These are phyloP conservation scores for Leccinum disarticulatum DNA, from an alignment of 768 basidiomycete genomes.

Conservation along the genomic window DNA sequence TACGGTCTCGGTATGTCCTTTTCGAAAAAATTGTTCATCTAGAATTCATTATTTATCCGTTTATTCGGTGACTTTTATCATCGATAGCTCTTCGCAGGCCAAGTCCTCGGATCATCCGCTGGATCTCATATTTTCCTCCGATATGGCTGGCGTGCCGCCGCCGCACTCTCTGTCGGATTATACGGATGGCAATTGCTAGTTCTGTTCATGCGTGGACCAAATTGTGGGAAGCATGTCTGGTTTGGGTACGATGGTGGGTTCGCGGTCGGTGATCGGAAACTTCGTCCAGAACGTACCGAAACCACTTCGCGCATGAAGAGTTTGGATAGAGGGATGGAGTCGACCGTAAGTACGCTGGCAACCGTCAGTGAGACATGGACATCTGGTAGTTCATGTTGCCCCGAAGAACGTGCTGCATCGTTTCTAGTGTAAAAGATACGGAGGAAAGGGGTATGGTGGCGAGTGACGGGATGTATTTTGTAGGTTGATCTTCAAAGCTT, in stretches of 20 bases:
- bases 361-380: conserved; percentile 8
- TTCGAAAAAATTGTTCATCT: not conserved
- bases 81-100: conserved; percentile 35
- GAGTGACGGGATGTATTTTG: conserved; percentile 1
- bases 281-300: not conserved
- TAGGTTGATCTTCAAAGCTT: not conserved
- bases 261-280: not conserved
- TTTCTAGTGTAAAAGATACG: not conserved
- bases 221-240: conserved; percentile 43
- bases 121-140: conserved; percentile 42
- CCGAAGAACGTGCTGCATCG: conserved; percentile 1
- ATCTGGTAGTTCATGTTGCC: conserved; percentile 4
- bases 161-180: conserved; percentile 35
- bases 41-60: not conserved
- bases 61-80: not conserved
- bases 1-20: conserved; percentile 24
- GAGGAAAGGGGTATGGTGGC: not conserved
- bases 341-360: not conserved
- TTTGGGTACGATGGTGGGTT: conserved; percentile 64
- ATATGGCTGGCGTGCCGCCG: conserved; percentile 39
- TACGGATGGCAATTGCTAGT: conserved; percentile 36
- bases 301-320: not conserved
- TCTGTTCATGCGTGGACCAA: conserved; percentile 39
- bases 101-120: conserved; percentile 44
- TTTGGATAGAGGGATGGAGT: not conserved